These are phyloP conservation scores for Debaryomycetaceae sp. DNA, from an alignment of 1,139 yeast genomes.

Conservation along the genomic window DNA sequence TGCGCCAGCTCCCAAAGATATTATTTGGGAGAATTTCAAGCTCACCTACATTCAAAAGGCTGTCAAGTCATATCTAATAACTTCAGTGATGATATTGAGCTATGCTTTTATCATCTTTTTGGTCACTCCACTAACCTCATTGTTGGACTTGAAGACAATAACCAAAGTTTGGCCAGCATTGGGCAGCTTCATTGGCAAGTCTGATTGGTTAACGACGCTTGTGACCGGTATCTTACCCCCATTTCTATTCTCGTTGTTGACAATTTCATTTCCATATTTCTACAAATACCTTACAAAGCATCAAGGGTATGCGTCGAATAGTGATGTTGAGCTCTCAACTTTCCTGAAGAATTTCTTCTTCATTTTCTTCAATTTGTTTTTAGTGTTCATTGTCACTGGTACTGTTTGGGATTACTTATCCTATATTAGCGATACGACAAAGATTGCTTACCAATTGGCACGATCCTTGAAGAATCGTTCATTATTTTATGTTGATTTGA, in stretches of 20 bases:
- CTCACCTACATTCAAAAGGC: conserved; percentile 54
- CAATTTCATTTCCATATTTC: conserved; percentile 64
- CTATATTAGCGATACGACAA: conserved; percentile 72
- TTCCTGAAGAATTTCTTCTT: conserved; percentile 76
- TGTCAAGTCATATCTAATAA: conserved; percentile 55
- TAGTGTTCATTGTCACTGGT: conserved; percentile 78
- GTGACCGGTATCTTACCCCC: conserved; percentile 78
- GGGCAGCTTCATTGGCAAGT: conserved; percentile 54
- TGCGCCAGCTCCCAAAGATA: conserved; percentile 82
- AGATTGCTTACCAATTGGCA: conserved; percentile 70
- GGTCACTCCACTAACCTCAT: conserved; percentile 70
- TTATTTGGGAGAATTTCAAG: conserved; percentile 71
- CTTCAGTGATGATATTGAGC: conserved; percentile 57
- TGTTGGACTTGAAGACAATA: conserved; percentile 68
- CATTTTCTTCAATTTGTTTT: conserved; percentile 71
- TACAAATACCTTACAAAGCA: conserved; percentile 62
- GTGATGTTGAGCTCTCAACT: conserved; percentile 72
- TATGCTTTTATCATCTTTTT: conserved; percentile 65
- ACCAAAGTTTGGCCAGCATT: conserved; percentile 70
- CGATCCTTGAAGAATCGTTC: conserved; percentile 66
- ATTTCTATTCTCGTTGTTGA: conserved; percentile 65
- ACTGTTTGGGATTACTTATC: conserved; percentile 75
- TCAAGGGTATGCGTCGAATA: conserved; percentile 72
- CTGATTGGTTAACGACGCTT: conserved; percentile 67
- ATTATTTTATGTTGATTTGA: conserved; percentile 69